Evolutionary conservation across 306 rosid genomes (phyloP).

Genomic region (Malus sylvestris): DNA sequence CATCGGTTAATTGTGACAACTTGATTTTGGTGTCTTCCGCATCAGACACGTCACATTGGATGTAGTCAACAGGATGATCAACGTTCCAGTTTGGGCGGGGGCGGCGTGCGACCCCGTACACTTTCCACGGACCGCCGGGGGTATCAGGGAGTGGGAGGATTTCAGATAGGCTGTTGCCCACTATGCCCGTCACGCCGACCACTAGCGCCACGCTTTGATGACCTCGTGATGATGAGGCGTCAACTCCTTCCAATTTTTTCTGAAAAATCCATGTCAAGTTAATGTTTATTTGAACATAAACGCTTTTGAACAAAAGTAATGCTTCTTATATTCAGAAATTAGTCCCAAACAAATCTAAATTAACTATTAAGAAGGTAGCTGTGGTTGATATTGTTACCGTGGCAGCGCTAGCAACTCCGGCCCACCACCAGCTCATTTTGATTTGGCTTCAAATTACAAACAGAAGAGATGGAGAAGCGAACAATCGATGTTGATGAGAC

Average conservation of each 20-base stretch:
- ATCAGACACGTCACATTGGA: conserved; percentile 63
- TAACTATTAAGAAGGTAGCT: too few relatives aligned
- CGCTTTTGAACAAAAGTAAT: too few relatives aligned
- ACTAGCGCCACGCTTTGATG: conserved; percentile 40
- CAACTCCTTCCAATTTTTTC: too few relatives aligned
- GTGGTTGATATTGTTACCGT: too few relatives aligned
- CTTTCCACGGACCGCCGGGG: conserved; percentile 67
- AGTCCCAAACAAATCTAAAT: too few relatives aligned
- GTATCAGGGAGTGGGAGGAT: conserved; percentile 62
- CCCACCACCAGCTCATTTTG: conserved; percentile 50
- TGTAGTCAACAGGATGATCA: conserved; percentile 46
- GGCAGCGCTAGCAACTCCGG: conserved; percentile 40
- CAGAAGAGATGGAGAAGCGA: background rate
- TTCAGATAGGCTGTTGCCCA: conserved; percentile 69
- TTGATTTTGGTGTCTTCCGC: conserved; percentile 39
- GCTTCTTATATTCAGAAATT: too few relatives aligned
- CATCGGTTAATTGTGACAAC: conserved; percentile 47
- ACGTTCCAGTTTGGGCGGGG: conserved; percentile 54
- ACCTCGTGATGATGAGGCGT: conserved; percentile 18
- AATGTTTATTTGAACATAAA: too few relatives aligned
- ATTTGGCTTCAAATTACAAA: background rate
- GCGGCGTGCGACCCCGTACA: conserved; percentile 66
- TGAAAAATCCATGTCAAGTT: too few relatives aligned
- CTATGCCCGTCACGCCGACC: conserved; percentile 62
- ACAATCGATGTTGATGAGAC: background rate